Evolutionary conservation across 148 eudicot species (phyloP).

Genomic region (Fagopyrum homotropicum): DNA sequence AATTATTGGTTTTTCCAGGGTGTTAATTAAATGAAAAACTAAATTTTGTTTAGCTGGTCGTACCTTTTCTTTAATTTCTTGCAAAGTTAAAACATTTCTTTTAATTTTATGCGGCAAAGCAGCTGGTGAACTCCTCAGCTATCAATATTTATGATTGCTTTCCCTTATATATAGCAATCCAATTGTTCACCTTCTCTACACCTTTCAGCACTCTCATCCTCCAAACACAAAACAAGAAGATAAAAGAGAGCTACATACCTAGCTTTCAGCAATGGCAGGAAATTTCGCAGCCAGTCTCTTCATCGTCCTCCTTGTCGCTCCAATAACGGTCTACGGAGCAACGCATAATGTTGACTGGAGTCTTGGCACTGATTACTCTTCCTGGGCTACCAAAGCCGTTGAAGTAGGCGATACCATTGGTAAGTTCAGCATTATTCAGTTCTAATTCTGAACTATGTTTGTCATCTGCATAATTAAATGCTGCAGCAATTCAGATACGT

Average conservation of each 20-base stretch:
- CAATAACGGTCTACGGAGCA: constrained; percentile 3
- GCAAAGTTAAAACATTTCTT: not conserved
- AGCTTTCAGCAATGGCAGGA: not conserved
- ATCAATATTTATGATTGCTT: not conserved
- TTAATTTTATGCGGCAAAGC: not conserved
- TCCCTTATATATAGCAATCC: constrained; percentile 9
- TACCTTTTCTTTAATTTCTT: not conserved
- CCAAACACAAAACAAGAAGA: not conserved
- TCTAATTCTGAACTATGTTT: not conserved
- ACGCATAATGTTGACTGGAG: constrained; percentile 7
- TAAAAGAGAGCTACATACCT: not conserved
- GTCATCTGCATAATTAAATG: not conserved
- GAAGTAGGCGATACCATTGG: constrained; percentile 11
- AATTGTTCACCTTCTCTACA: not conserved
- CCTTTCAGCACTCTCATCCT: not conserved
- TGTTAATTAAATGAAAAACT: not conserved
- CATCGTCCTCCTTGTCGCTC: constrained; percentile 9
- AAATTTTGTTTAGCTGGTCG: not conserved
- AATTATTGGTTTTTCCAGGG: not conserved
- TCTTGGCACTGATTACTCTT: not conserved
- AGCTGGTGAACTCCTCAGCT: constrained; percentile 4
- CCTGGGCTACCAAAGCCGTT: not conserved
- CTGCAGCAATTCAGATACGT: not conserved
- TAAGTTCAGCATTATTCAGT: not conserved
- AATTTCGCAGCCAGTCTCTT: not conserved